phyloP scores from a whole-genome alignment of 345 rosid genomes.

The Lumnitzera racemosa region DNA sequence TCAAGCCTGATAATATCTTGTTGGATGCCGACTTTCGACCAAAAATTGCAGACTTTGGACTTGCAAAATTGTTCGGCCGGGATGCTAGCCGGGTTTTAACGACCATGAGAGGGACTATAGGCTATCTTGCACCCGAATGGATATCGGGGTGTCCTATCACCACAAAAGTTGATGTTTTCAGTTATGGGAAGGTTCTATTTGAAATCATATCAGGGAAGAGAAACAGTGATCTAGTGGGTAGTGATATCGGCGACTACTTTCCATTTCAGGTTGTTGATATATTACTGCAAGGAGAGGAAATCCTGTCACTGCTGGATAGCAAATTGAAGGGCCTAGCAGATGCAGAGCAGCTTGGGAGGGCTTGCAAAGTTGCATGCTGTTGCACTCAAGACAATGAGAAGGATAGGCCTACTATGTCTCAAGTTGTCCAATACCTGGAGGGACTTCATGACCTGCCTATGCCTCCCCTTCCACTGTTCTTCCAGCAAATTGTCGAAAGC shows the following conservation, averaged over 20 bases:
- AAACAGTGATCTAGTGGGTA: conserved; percentile 2
- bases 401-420: conserved; percentile 8
- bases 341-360: background rate
- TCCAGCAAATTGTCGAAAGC: background rate
- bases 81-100: conserved; percentile 8
- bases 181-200: conserved; percentile 19
- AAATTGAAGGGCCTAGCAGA: background rate
- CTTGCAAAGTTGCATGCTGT: conserved; percentile 12
- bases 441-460: background rate
- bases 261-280: background rate
- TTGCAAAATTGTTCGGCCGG: background rate
- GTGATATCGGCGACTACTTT: background rate
- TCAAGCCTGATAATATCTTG: conserved; percentile 12
- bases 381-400: conserved; percentile 10
- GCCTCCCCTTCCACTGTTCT: conserved; percentile 3
- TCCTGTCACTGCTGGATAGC: background rate
- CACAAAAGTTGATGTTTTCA: conserved; percentile 14
- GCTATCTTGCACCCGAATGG: conserved; percentile 13
- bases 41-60: conserved; percentile 6
- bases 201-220: conserved; percentile 12
- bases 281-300: background rate
- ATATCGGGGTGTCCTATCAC: conserved; percentile 6
- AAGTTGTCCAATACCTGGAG: conserved; percentile 5
- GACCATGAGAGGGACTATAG: conserved; percentile 9
- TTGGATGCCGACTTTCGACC: conserved; percentile 1